These are phyloP conservation scores for Solanum habrochaites DNA, from an alignment of 257 asterid genomes.

Conservation along the genomic window DNA sequence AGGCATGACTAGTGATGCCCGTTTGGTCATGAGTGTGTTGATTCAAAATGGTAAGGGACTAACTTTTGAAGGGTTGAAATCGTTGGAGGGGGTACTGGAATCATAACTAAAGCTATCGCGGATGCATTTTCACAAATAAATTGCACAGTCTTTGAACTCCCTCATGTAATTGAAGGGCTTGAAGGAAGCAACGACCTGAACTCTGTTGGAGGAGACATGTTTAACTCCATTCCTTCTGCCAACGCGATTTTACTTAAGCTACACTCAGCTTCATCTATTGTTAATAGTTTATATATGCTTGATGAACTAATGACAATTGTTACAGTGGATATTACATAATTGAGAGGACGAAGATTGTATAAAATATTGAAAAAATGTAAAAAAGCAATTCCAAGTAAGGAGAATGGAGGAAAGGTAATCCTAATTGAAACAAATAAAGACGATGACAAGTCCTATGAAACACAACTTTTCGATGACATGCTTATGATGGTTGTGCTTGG, in stretches of 20 bases:
- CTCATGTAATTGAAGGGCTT: not conserved
- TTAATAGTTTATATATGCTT: no score
- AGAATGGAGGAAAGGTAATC: conserved; percentile 4
- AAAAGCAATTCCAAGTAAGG: conserved; percentile 7
- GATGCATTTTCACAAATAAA: not conserved
- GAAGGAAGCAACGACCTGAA: not conserved
- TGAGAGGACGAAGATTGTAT: not conserved
- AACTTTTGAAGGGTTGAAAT: conserved; percentile 1
- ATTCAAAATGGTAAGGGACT: not conserved
- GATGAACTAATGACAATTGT: no score
- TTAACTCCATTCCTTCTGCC: not conserved
- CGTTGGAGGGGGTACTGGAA: not conserved
- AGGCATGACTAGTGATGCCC: not conserved
- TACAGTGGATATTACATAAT: not conserved
- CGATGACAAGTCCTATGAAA: not conserved
- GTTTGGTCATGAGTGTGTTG: not conserved
- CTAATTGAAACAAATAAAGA: not conserved
- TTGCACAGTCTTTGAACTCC: not conserved
- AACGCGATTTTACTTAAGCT: not conserved
- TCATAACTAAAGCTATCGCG: not conserved
- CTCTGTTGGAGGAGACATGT: not conserved
- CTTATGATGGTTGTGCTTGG: not conserved
- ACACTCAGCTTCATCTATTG: no score
- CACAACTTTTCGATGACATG: not conserved
- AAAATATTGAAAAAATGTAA: conserved; percentile 6